Evolutionary conservation across 495 filamentous ascomycete genomes (phyloP).

Genomic region (Penicillium antarcticum): DNA sequence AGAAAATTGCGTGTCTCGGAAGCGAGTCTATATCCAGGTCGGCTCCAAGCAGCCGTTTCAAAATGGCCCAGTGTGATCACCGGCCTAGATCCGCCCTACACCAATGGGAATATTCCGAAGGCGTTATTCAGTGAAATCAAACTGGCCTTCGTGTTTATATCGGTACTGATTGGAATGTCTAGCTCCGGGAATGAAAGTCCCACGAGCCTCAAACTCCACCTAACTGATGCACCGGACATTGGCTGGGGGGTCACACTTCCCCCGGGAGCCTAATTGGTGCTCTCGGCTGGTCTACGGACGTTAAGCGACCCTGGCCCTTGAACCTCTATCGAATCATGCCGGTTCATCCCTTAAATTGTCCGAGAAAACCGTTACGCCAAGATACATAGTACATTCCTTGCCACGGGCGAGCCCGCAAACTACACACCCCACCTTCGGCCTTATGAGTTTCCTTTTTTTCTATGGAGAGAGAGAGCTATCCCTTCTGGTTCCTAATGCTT

Average conservation of each 20-base stretch:
- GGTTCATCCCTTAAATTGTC: conserved; percentile 19
- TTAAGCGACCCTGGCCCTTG: conserved; percentile 24
- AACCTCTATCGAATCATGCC: conserved; percentile 26
- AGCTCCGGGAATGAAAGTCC: neutral
- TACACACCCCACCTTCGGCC: conserved; percentile 27
- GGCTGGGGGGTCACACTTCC: conserved; percentile 4
- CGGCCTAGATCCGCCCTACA: neutral
- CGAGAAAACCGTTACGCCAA: conserved; percentile 42
- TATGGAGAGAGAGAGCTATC: neutral
- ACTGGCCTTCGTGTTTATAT: conserved; percentile 3
- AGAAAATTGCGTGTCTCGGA: neutral
- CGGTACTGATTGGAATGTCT: conserved; percentile 4
- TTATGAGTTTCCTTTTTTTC: conserved; percentile 1
- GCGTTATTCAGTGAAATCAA: neutral
- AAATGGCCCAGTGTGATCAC: conserved; percentile 1
- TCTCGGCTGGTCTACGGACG: conserved; percentile 9
- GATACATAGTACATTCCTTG: conserved; percentile 19
- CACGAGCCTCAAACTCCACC: conserved; percentile 28
- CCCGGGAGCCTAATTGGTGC: conserved; percentile 9
- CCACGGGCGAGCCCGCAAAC: conserved; percentile 37
- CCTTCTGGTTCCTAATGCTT: neutral
- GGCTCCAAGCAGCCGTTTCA: neutral
- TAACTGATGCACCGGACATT: conserved; percentile 31
- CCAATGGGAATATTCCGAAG: neutral
- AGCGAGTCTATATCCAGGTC: neutral